Evolutionary conservation across 2,329 filamentous ascomycete species (phyloP).

Genomic region (Aspergillus amoenus): DNA sequence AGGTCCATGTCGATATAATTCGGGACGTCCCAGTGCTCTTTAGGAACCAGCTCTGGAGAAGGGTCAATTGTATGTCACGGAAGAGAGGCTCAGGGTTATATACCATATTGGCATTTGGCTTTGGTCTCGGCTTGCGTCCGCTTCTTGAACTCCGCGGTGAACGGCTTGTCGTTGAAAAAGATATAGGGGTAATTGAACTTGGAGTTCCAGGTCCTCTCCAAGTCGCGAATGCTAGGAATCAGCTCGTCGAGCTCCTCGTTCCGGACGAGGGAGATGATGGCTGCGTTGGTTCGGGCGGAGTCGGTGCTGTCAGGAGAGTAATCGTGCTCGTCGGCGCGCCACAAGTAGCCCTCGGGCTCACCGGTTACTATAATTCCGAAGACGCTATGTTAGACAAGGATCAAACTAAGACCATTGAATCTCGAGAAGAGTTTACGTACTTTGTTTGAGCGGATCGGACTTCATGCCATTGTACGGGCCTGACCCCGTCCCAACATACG

Average conservation of each 20-base stretch:
- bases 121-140: slow-evolving; percentile 80
- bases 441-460: slow-evolving; percentile 81
- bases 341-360: slow-evolving; percentile 76
- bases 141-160: slow-evolving; percentile 88
- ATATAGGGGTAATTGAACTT: slow-evolving; percentile 99
- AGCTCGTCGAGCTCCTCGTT: slow-evolving; percentile 86
- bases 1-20: slow-evolving; percentile 89
- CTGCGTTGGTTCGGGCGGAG: slow-evolving; percentile 87
- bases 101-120: slow-evolving; percentile 82
- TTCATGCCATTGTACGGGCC: slow-evolving; percentile 61
- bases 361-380: slow-evolving; percentile 62
- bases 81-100: not conserved
- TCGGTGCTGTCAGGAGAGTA: slow-evolving; percentile 75
- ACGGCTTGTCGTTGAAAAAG: slow-evolving; percentile 96
- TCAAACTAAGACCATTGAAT: not conserved
- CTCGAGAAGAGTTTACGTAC: slow-evolving; percentile 53
- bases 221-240: slow-evolving; percentile 82
- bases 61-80: not conserved
- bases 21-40: slow-evolving; percentile 90
- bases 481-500: slow-evolving; percentile 37
- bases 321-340: slow-evolving; percentile 69
- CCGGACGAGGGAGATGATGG: slow-evolving; percentile 84
- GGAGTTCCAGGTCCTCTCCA: slow-evolving; percentile 93
- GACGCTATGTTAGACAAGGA: slow-evolving; percentile 16
- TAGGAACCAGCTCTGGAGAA: slow-evolving; percentile 74